These are phyloP conservation scores for Phytophthora nicotianae DNA, from an alignment of 352 stramenopile genomes.

Conservation along the genomic window DNA sequence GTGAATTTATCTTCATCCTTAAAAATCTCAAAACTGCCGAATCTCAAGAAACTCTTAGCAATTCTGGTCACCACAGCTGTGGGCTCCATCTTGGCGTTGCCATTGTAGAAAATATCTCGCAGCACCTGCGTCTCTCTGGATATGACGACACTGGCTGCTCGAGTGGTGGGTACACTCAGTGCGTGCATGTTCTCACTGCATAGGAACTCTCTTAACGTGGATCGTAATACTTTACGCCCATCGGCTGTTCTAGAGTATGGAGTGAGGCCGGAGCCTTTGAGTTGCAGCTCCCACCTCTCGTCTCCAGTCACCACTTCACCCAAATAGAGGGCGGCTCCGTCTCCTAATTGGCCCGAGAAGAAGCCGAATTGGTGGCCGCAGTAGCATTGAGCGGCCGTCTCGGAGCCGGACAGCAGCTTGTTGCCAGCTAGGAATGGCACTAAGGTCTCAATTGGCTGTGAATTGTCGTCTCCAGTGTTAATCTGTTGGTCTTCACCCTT, in stretches of 20 bases:
- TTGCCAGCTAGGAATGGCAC: conserved; percentile 77
- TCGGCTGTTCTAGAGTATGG: conserved; percentile 95
- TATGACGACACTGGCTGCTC: conserved; percentile 82
- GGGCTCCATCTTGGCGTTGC: conserved; percentile 81
- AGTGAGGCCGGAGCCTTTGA: conserved; percentile 96
- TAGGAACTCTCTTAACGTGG: conserved; percentile 97
- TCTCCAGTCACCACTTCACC: conserved; percentile 74
- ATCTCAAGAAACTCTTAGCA: conserved; percentile 92
- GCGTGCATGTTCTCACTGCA: conserved; percentile 96
- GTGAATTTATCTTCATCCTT: conserved; percentile 74
- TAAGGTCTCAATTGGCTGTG: conserved; percentile 48
- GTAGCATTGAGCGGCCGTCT: conserved; percentile 90
- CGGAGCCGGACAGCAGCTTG: conserved; percentile 65
- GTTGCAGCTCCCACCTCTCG: conserved; percentile 92
- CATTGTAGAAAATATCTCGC: conserved; percentile 91
- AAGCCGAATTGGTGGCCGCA: conserved; percentile 93
- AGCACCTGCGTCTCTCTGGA: conserved; percentile 74
- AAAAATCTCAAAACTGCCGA: conserved; percentile 97
- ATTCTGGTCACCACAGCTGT: conserved; percentile 89
- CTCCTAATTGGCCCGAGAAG: conserved; percentile 92
- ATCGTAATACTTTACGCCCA: conserved; percentile 92
- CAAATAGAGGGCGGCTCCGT: conserved; percentile 90
- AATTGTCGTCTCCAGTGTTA: conserved; percentile 21
- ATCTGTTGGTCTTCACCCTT: conserved; percentile 2
- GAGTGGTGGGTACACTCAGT: conserved; percentile 94